Evolutionary conservation across 1,139 yeast species (phyloP), one percentile per base, ranked within the genome.

Genomic region (Geotrichum klebahnii): DNA sequence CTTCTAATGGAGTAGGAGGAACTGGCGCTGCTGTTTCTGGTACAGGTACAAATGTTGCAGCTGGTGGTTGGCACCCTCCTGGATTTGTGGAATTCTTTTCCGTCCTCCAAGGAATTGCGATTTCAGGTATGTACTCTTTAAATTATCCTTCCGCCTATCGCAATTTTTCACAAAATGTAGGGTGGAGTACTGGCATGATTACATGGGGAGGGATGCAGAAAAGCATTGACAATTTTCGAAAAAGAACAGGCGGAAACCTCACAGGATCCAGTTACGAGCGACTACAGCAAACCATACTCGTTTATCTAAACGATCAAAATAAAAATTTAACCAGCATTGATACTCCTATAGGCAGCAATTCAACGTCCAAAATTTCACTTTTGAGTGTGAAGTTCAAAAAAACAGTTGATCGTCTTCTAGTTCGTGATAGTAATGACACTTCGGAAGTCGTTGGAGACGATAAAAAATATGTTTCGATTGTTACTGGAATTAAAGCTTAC

Each of bases 111-210:
- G 56, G 59, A 8, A 60, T 67, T 37, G 67, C 70, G 2, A 53
- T 60, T 24, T 57, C 61, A 10, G 70, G 70, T 19, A 63, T 67
- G 62, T 59, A 65, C 50, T 59, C 68, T 5, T 56, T 67, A 23
- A 53, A 59, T 22, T 67, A 66, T 49, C 71, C 71, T 5, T 49
- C 55, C 3, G 62, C 66, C 1, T 67, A 66, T 48, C 55, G 63
- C 36, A 54, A 59, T 31, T 67, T 67, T 46, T 51, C 67, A 6
- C 59, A 61, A 33, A 67, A 67, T 52, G 59, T 67, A 34, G 67
- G 65, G 17, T 67, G 71, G 71, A 57, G 65, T 10, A 51, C 58
- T 12, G 68, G 67, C 6, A 55, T 63, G 44, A 57, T 66, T 28
- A 57, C 65, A 10, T 67, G 69, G 69, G 51, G 47, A 10, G 61